Conservation (phyloP, 108 stramenopile genomes). For the Discostella pseudostelligera region DNA sequence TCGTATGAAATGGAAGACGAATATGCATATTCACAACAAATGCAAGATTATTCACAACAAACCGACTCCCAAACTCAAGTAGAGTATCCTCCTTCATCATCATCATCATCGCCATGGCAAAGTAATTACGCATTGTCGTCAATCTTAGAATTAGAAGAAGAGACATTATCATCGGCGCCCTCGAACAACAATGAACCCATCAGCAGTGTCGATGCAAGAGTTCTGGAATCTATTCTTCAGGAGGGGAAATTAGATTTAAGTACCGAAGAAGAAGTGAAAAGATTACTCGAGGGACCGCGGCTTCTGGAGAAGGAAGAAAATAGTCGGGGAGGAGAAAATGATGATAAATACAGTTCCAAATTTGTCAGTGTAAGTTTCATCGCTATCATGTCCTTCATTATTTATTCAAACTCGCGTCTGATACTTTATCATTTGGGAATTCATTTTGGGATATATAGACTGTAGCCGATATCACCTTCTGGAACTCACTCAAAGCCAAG, state of each 20-base stretch:
- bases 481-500: constrained; percentile 67
- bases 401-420: too few relatives aligned
- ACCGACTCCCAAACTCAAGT: not conserved
- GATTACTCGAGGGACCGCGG: constrained; percentile 61
- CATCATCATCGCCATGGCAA: not conserved
- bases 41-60: not conserved
- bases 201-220: constrained; percentile 68
- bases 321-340: constrained; percentile 11
- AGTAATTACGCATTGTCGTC: not conserved
- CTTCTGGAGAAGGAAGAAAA: constrained; percentile 15
- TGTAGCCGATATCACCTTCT: constrained; percentile 68
- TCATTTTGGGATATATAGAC: constrained; percentile 3
- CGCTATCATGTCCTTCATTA: too few relatives aligned
- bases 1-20: too few relatives aligned
- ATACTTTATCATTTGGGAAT: too few relatives aligned
- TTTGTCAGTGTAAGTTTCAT: constrained; percentile 37
- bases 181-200: constrained; percentile 14
- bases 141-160: not conserved
- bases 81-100: not conserved
- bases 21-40: constrained; percentile 2
- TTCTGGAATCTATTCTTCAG: constrained; percentile 67
- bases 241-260: constrained; percentile 64
- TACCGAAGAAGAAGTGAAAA: constrained; percentile 62
- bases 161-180: not conserved
- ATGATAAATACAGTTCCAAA: constrained; percentile 33